Conservation (phyloP, 2,329 filamentous ascomycete species). For the Zymoseptoria pseudotritici region DNA sequence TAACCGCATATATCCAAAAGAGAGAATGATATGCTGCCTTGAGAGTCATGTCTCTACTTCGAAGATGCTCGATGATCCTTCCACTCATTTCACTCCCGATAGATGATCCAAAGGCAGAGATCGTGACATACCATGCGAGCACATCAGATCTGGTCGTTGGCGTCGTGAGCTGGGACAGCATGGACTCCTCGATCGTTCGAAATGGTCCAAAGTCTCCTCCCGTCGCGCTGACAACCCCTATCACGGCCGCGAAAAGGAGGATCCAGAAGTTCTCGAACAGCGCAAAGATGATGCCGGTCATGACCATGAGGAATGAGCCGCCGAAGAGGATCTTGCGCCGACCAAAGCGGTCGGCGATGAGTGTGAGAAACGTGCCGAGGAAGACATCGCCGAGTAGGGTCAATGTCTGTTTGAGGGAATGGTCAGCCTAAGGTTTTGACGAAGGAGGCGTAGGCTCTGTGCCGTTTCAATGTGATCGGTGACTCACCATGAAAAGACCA, state of each 20-base stretch:
- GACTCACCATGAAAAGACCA: conserved; percentile 26
- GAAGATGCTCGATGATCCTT: conserved; percentile 43
- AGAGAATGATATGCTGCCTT: conserved; percentile 49
- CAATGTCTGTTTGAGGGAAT: not conserved
- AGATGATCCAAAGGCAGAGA: conserved; percentile 49
- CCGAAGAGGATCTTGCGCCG: conserved; percentile 25
- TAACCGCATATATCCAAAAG: conserved; percentile 52
- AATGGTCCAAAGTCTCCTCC: conserved; percentile 63
- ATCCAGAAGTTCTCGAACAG: conserved; percentile 29
- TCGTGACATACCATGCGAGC: conserved; percentile 59
- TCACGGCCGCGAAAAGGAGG: conserved; percentile 26
- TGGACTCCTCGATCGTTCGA: conserved; percentile 57
- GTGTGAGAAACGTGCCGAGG: conserved; percentile 26
- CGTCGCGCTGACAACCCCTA: conserved; percentile 28
- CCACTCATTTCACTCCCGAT: conserved; percentile 49
- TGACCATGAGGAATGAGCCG: conserved; percentile 27
- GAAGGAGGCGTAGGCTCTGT: not conserved
- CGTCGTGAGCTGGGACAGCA: conserved; percentile 53
- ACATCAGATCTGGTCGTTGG: conserved; percentile 52
- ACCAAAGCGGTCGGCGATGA: conserved; percentile 29
- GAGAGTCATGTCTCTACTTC: conserved; percentile 36
- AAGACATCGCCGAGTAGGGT: conserved; percentile 28
- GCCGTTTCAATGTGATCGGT: conserved; percentile 16
- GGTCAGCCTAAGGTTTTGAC: not conserved
- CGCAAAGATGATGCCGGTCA: conserved; percentile 25